These are phyloP conservation scores for Trichosporon coremiiforme DNA, from an alignment of 1,284 basidiomycete genomes.

Conservation along the genomic window DNA sequence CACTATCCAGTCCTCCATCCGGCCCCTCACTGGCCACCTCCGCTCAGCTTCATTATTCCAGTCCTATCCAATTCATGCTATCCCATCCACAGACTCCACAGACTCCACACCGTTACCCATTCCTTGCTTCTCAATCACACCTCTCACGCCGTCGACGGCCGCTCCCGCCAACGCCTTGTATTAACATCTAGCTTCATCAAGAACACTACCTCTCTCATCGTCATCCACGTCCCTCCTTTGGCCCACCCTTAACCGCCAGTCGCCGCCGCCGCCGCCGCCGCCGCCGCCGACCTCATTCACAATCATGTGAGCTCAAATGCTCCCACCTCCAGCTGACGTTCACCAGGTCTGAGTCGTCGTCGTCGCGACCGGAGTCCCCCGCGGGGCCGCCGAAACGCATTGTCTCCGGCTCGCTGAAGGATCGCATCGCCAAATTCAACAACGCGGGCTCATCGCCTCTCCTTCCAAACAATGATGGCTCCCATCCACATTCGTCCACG, in stretches of 20 bases:
- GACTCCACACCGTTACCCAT: background rate
- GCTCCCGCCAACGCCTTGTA: background rate
- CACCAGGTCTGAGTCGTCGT: constrained; percentile 28
- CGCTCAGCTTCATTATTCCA: background rate
- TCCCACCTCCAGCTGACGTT: background rate
- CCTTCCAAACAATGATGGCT: constrained; percentile 45
- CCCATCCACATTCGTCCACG: constrained; percentile 8
- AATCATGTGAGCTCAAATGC: background rate
- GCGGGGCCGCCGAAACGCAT: constrained; percentile 34
- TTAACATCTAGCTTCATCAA: background rate
- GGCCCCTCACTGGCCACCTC: constrained; percentile 3
- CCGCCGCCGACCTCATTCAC: constrained; percentile 7
- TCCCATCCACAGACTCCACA: background rate
- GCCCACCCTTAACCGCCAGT: background rate
- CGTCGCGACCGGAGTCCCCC: constrained; percentile 26
- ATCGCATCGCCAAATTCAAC: constrained; percentile 56
- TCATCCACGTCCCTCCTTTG: constrained; percentile 3
- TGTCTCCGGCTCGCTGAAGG: constrained; percentile 52
- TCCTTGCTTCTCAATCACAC: background rate
- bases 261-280: background rate
- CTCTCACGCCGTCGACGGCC: background rate
- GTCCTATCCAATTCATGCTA: constrained; percentile 14
- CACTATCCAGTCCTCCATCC: constrained; percentile 19
- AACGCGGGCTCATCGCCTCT: constrained; percentile 47
- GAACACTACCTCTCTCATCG: background rate